Percentiles rank a stretch among this genome's conserved stretches.
phyloP scores from a whole-genome alignment of 441 rosid species.

The Corymbia calophylla region DNA sequence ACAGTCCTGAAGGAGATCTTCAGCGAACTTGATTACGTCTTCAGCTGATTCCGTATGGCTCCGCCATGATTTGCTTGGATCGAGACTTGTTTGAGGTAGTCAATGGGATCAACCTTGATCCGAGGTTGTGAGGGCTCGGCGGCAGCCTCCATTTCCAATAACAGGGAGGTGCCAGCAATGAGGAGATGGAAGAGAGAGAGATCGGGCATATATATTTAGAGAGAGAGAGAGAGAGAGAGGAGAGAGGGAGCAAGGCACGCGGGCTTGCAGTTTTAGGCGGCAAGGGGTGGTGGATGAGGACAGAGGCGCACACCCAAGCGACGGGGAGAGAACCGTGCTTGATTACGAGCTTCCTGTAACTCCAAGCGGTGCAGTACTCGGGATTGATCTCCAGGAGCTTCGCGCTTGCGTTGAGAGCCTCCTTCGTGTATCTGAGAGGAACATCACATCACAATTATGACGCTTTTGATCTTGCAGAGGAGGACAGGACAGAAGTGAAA shows the following conservation, averaged over 20 bases:
- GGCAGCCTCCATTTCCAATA: background rate
- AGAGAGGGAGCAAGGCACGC: background rate
- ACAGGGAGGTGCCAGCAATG: background rate
- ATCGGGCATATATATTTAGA: too few relatives aligned
- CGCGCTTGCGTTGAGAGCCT: conserved; percentile 66
- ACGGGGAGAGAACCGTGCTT: conserved; percentile 8
- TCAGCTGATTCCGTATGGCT: conserved; percentile 75
- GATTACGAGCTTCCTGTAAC: conserved; percentile 71
- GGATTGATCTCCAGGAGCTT: conserved; percentile 78
- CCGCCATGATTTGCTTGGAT: conserved; percentile 17
- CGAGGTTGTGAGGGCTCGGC: background rate
- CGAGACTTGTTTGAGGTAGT: background rate
- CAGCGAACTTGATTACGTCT: conserved; percentile 47
- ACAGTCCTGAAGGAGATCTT: background rate
- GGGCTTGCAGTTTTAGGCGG: background rate
- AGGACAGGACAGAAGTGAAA: too few relatives aligned
- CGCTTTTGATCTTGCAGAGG: too few relatives aligned
- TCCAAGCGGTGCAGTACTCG: conserved; percentile 82
- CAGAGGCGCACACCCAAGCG: background rate
- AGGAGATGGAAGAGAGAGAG: background rate
- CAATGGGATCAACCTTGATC: background rate
- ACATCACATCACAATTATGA: too few relatives aligned
- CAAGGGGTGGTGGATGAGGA: background rate
- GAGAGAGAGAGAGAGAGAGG: background rate
- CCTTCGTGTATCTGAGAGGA: conserved; percentile 3